Percentiles rank a stretch among this genome's conserved stretches.
phyloP scores from a whole-genome alignment of 1,139 yeast genomes.

The Zygotorulaspora mrakii region DNA sequence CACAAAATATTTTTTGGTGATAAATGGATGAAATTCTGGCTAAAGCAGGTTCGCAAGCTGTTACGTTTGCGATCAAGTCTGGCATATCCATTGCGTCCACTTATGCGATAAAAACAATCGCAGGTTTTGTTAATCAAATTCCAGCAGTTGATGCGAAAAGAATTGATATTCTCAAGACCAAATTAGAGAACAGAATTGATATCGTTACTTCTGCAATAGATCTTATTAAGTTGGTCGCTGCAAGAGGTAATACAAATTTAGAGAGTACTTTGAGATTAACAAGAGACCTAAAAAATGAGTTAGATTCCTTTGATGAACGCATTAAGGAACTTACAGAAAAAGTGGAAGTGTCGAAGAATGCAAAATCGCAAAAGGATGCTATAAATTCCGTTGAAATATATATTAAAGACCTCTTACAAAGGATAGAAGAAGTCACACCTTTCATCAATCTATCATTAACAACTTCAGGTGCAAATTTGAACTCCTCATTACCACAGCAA shows the following conservation, averaged over 20 bases:
- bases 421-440: slow-evolving; percentile 70
- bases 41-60: slow-evolving; percentile 75
- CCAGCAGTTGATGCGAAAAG: slow-evolving; percentile 55
- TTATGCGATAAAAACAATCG: slow-evolving; percentile 65
- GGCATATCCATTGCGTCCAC: slow-evolving; percentile 75
- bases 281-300: slow-evolving; percentile 53
- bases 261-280: slow-evolving; percentile 57
- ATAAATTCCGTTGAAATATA: slow-evolving; percentile 48
- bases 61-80: slow-evolving; percentile 73
- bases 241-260: slow-evolving; percentile 66
- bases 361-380: slow-evolving; percentile 41
- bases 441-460: slow-evolving; percentile 62
- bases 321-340: slow-evolving; percentile 39
- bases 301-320: slow-evolving; percentile 54
- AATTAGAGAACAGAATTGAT: slow-evolving; percentile 56
- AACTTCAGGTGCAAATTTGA: slow-evolving; percentile 65
- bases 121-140: slow-evolving; percentile 54
- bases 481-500: slow-evolving; percentile 48
- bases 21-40: slow-evolving; percentile 46
- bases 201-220: slow-evolving; percentile 70
- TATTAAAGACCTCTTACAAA: slow-evolving; percentile 46
- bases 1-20: neutral
- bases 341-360: slow-evolving; percentile 26
- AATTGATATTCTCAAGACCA: slow-evolving; percentile 44
- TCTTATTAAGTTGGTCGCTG: slow-evolving; percentile 61